Percentiles rank a stretch among this genome's conserved stretches.
phyloP scores from a whole-genome alignment of 2,329 filamentous ascomycete species.

The Reticulascus tulasneorum region DNA sequence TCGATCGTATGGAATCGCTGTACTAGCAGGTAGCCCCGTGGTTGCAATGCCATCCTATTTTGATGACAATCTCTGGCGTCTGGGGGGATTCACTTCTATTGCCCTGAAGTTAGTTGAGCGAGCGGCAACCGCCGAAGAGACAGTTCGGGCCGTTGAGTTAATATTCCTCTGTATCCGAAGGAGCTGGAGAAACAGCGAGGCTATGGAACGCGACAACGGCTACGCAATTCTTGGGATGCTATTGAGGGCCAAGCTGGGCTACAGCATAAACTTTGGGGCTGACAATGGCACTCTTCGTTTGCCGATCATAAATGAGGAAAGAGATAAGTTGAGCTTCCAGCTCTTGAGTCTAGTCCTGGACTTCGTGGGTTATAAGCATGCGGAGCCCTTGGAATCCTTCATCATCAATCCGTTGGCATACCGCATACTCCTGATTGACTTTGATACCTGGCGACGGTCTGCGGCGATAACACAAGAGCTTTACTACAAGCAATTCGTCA shows the following conservation, averaged over 20 bases:
- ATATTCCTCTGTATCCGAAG: slow-evolving; percentile 81
- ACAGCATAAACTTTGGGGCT: slow-evolving; percentile 26
- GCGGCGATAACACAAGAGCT: slow-evolving; percentile 74
- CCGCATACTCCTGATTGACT: slow-evolving; percentile 83
- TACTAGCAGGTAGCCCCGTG: slow-evolving; percentile 79
- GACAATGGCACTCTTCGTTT: slow-evolving; percentile 32
- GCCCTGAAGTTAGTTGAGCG: slow-evolving; percentile 81
- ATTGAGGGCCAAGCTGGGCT: slow-evolving; percentile 76
- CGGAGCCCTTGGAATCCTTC: slow-evolving; percentile 78
- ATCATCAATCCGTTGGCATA: slow-evolving; percentile 96
- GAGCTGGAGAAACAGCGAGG: slow-evolving; percentile 96
- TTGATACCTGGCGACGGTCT: slow-evolving; percentile 86
- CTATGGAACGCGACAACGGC: slow-evolving; percentile 93
- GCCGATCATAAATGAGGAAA: slow-evolving; percentile 45
- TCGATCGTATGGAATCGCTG: slow-evolving; percentile 72
- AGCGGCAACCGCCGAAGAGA: slow-evolving; percentile 64
- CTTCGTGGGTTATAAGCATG: slow-evolving; percentile 84
- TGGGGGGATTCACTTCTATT: slow-evolving; percentile 86
- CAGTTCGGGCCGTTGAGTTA: slow-evolving; percentile 75
- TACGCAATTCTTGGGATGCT: slow-evolving; percentile 85
- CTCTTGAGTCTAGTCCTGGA: slow-evolving; percentile 73
- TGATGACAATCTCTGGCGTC: slow-evolving; percentile 87
- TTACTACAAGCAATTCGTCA: slow-evolving; percentile 89
- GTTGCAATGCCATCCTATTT: slow-evolving; percentile 77
- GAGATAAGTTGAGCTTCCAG: slow-evolving; percentile 53